Evolutionary conservation across 768 basidiomycete genomes (phyloP), one percentile per base, ranked within the genome.

Genomic region (Termitomyces bulborhizus): DNA sequence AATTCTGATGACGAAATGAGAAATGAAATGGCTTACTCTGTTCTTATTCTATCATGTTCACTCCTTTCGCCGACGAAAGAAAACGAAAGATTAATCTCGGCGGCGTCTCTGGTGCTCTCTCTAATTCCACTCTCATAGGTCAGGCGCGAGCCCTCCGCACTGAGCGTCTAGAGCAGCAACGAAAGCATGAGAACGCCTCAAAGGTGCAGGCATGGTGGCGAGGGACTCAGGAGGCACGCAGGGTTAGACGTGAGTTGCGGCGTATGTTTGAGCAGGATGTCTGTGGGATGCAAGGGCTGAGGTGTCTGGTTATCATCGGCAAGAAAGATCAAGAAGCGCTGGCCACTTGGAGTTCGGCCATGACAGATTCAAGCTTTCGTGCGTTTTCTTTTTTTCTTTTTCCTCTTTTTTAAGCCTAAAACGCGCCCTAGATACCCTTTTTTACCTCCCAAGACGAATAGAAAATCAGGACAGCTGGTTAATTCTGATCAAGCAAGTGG

Each of bases 21-120:
- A 31, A 31, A 31, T 31, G 29, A 8, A 8, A 8, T 32, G 31
- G 11, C 34, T 34, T 13, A 13, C 34, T 12, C 34, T 34, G 11
- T 32, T 32, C 45, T 13, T 46, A 18, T 21, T 9, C 9, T 1
- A 29, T 32, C 15, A 47, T 47, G 34, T 48, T 36, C 34, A 34
- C 34, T 8, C 34, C 34, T 9, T 55, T 55, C n/a, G 21, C 46
- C 21, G 58, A 59, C 21, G 55, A 59, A 18, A 70, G 72, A 43
- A 76, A 82, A 53, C 79, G 85, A 43, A 76, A 79, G 61, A 92
- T 92, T 60, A 91, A 92, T 65, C 78, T 92, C 18, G 90, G 90
- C 15, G 90, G 90, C 2, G 68, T 79, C 1, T 77, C 74, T 0
- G 67, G 77, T 18, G 76, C 74, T 2, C 63, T 81, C 6, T 78